Conservation (phyloP, 2,329 filamentous ascomycete species). For the Penicillium sp. region DNA sequence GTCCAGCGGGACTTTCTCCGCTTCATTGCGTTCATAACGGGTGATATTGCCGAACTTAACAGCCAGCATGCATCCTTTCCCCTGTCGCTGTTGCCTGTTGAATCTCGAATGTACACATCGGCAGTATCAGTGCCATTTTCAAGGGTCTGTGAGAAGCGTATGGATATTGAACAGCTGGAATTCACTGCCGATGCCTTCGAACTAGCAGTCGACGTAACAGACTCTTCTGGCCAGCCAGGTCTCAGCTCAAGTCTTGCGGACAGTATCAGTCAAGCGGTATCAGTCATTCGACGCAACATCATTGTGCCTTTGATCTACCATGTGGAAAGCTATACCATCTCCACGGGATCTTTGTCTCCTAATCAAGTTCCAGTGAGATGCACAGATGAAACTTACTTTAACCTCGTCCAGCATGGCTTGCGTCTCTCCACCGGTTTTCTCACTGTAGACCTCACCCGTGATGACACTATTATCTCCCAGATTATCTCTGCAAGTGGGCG, state of each 20-base stretch:
- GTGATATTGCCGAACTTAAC: conserved; percentile 29
- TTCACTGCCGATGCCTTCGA: conserved; percentile 68
- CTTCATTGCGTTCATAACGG: conserved; percentile 62
- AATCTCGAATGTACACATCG: conserved; percentile 64
- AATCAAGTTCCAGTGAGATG: conserved; percentile 26
- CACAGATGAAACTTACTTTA: conserved; percentile 49
- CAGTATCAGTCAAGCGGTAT: conserved; percentile 58
- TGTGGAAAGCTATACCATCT: conserved; percentile 36
- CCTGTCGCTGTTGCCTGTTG: conserved; percentile 59
- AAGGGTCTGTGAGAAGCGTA: conserved; percentile 51
- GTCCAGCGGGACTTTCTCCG: conserved; percentile 68
- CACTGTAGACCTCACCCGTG: conserved; percentile 60
- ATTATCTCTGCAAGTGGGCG: conserved; percentile 53
- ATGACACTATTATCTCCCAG: conserved; percentile 50
- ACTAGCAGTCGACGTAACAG: conserved; percentile 51
- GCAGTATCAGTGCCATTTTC: conserved; percentile 62
- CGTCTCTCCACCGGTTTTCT: conserved; percentile 63
- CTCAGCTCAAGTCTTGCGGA: conserved; percentile 41
- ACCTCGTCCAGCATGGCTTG: conserved; percentile 59
- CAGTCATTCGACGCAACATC: conserved; percentile 61
- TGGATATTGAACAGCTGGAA: conserved; percentile 64
- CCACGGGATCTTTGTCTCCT: conserved; percentile 21
- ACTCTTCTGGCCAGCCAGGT: conserved; percentile 29
- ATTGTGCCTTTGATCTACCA: conserved; percentile 60
- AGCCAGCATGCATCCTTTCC: conserved; percentile 54